Evolutionary conservation across 2,329 filamentous ascomycete species (phyloP).

Genomic region (Monosporascus ibericus): DNA sequence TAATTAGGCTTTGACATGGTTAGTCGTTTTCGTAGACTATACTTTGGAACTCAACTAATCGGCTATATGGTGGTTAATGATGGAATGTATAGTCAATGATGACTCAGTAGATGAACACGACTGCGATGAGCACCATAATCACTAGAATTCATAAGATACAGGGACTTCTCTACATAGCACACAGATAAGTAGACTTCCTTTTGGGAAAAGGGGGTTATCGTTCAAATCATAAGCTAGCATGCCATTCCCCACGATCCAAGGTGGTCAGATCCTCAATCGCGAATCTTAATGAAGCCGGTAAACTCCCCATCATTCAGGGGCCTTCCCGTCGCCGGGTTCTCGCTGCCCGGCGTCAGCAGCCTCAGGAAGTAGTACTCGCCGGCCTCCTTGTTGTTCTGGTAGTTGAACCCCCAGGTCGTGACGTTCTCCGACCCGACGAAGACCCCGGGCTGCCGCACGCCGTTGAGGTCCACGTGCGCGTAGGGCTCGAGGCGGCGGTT

Average conservation of each 20-base stretch:
- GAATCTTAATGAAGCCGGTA: constrained; percentile 13
- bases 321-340: constrained; percentile 13
- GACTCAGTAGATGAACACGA: too few species aligned
- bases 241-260: background rate
- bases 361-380: constrained; percentile 16
- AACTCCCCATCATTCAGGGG: constrained; percentile 14
- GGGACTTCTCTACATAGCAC: too few species aligned
- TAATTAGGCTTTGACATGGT: too few species aligned
- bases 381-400: constrained; percentile 14
- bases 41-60: too few species aligned
- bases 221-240: background rate
- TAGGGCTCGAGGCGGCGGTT: constrained; percentile 15
- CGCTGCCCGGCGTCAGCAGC: constrained; percentile 13
- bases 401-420: constrained; percentile 17
- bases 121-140: too few species aligned
- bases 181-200: too few species aligned
- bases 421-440: constrained; percentile 13
- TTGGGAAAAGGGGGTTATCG: background rate
- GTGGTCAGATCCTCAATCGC: background rate
- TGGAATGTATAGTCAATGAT: too few species aligned
- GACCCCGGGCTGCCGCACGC: constrained; percentile 8
- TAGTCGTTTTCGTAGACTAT: too few species aligned
- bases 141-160: too few species aligned
- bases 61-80: too few species aligned
- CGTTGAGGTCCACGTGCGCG: constrained; percentile 9